Evolutionary conservation across 2,329 filamentous ascomycete genomes (phyloP).

Genomic region (Diaporthe nobilis): DNA sequence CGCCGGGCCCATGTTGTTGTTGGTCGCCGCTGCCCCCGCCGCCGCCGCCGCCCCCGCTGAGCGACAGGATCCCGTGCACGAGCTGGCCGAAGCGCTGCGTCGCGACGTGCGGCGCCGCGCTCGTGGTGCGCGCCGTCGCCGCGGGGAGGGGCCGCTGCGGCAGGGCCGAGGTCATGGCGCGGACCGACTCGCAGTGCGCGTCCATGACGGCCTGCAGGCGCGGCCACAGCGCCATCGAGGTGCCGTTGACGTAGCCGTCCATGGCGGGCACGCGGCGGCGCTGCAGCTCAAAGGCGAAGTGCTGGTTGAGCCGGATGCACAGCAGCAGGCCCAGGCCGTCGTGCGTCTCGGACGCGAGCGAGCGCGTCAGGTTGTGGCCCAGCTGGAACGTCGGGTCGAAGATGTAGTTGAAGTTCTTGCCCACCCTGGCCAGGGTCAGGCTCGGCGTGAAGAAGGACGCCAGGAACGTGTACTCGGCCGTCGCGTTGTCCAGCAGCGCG

Average conservation of each 20-base stretch:
- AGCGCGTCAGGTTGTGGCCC: constrained; percentile 82
- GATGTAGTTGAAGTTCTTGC: constrained; percentile 86
- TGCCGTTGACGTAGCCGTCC: constrained; percentile 93
- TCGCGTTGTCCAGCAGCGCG: constrained; percentile 92
- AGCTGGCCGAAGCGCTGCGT: constrained; percentile 98
- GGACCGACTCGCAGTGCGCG: constrained; percentile 89
- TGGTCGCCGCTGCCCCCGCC: constrained; percentile 63
- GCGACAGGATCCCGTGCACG: constrained; percentile 83
- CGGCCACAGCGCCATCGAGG: constrained; percentile 96
- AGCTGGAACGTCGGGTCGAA: constrained; percentile 92
- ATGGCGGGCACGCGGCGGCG: constrained; percentile 89
- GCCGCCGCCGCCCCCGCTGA: constrained; percentile 83
- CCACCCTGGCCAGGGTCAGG: constrained; percentile 81
- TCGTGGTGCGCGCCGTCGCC: constrained; percentile 70
- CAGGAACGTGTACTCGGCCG: constrained; percentile 94
- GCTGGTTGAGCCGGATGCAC: constrained; percentile 94
- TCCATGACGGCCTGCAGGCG: constrained; percentile 96
- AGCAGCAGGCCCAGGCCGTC: constrained; percentile 90
- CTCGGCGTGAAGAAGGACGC: constrained; percentile 89
- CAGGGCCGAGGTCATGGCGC: constrained; percentile 69
- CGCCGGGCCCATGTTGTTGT: constrained; percentile 49
- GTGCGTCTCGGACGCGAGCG: constrained; percentile 80
- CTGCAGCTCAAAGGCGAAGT: constrained; percentile 94
- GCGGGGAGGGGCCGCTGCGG: constrained; percentile 59
- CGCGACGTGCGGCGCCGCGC: constrained; percentile 88